Evolutionary conservation across 108 stramenopile genomes (phyloP).

Genomic region (Stephanodiscus triporus): DNA sequence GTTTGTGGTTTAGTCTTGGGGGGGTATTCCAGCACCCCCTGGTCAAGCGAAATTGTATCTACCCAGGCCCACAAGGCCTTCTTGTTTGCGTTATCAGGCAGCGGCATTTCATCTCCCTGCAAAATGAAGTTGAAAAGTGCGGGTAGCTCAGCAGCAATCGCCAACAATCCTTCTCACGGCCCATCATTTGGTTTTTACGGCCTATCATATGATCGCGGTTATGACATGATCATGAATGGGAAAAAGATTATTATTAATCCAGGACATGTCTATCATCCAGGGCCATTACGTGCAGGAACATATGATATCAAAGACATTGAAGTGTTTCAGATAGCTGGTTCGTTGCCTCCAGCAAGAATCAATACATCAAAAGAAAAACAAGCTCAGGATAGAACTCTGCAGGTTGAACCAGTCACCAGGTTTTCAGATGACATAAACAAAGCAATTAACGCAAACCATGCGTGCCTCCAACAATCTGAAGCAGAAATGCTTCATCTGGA

Average conservation of each 20-base stretch:
- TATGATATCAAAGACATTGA: constrained; percentile 18
- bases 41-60: not conserved
- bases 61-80: constrained; percentile 24
- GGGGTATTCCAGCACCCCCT: constrained; percentile 20
- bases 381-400: too few relatives aligned
- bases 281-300: not conserved
- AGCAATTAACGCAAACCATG: constrained; percentile 15
- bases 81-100: constrained; percentile 21
- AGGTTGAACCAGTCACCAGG: not conserved
- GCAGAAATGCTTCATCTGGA: not conserved
- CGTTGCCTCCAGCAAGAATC: not conserved
- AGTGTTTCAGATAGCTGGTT: constrained; percentile 17
- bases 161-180: not conserved
- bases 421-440: constrained; percentile 34
- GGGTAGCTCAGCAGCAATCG: constrained; percentile 10
- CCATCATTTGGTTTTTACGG: constrained; percentile 18
- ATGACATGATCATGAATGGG: constrained; percentile 13
- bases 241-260: not conserved
- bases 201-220: too few relatives aligned
- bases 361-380: not conserved
- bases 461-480: not conserved
- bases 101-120: constrained; percentile 10
- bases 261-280: constrained; percentile 7
- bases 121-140: constrained; percentile 23
- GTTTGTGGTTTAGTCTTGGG: constrained; percentile 13